phyloP scores from a whole-genome alignment of 768 basidiomycete genomes.

The Phylloporus scabripes region DNA sequence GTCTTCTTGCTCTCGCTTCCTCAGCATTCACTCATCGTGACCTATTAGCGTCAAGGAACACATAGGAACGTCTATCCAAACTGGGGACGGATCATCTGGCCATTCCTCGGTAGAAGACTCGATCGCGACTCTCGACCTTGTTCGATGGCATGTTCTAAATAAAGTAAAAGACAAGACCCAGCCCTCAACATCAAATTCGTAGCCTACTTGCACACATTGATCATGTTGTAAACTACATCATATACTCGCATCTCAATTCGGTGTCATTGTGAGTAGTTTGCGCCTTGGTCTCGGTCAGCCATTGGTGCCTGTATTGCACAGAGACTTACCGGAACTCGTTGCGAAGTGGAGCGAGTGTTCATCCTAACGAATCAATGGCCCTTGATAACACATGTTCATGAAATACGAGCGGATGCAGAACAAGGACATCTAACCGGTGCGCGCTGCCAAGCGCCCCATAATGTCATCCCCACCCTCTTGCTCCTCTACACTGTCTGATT shows the following conservation, averaged over 20 bases:
- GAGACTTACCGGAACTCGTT: slow-evolving; percentile 1
- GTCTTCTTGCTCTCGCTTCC: not conserved
- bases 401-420: not conserved
- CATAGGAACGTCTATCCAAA: slow-evolving; percentile 77
- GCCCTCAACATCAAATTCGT: slow-evolving; percentile 14
- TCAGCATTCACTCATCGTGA: slow-evolving; percentile 7
- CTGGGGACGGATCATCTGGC: slow-evolving; percentile 64
- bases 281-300: not conserved
- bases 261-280: not conserved
- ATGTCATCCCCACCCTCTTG: slow-evolving; percentile 82
- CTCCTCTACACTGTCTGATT: slow-evolving; percentile 79
- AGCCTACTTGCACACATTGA: slow-evolving; percentile 2
- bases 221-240: slow-evolving; percentile 2
- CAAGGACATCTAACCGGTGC: slow-evolving; percentile 52
- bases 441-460: slow-evolving; percentile 69
- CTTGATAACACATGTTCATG: slow-evolving; percentile 20
- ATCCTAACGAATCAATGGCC: slow-evolving; percentile 27
- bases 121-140: slow-evolving; percentile 79
- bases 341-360: not conserved
- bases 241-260: not conserved
- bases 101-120: slow-evolving; percentile 94
- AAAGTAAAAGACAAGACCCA: slow-evolving; percentile 35
- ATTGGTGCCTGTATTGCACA: not conserved
- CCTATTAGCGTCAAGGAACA: slow-evolving; percentile 68
- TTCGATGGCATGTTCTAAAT: slow-evolving; percentile 76